Conservation (phyloP, 306 rosid species). For the Ammopiptanthus mongolicus region DNA sequence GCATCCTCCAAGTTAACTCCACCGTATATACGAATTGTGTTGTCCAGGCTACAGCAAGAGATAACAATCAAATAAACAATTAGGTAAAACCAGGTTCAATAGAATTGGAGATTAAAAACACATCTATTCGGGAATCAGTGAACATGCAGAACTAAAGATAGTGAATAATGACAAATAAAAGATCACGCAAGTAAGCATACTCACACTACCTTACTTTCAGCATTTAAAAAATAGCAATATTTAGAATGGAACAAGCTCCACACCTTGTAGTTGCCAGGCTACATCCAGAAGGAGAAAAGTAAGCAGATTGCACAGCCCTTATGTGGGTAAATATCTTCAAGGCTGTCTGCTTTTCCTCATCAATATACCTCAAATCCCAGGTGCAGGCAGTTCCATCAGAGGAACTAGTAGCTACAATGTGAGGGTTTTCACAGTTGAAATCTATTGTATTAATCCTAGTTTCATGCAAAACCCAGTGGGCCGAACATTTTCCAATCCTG, state of each 20-base stretch:
- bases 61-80: background rate
- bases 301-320: slow-evolving; percentile 77
- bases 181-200: background rate
- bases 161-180: background rate
- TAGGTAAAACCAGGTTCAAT: background rate
- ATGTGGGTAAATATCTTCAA: slow-evolving; percentile 51
- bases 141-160: background rate
- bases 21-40: slow-evolving; percentile 57
- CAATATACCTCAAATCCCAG: slow-evolving; percentile 78
- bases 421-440: slow-evolving; percentile 48
- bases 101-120: background rate
- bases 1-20: slow-evolving; percentile 58
- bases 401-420: slow-evolving; percentile 74
- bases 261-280: slow-evolving; percentile 82
- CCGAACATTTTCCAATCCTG: slow-evolving; percentile 48
- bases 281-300: slow-evolving; percentile 85
- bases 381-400: slow-evolving; percentile 78
- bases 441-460: slow-evolving; percentile 66
- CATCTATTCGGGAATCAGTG: background rate
- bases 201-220: background rate
- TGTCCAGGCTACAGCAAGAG: slow-evolving; percentile 48
- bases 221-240: background rate
- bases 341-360: slow-evolving; percentile 33
- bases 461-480: slow-evolving; percentile 59
- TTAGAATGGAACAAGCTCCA: background rate